A percentile compares a stretch with the other conserved stretches of the same genome.
Conservation (phyloP, 768 basidiomycete genomes). For the Sporobolomyces pararoseus region DNA sequence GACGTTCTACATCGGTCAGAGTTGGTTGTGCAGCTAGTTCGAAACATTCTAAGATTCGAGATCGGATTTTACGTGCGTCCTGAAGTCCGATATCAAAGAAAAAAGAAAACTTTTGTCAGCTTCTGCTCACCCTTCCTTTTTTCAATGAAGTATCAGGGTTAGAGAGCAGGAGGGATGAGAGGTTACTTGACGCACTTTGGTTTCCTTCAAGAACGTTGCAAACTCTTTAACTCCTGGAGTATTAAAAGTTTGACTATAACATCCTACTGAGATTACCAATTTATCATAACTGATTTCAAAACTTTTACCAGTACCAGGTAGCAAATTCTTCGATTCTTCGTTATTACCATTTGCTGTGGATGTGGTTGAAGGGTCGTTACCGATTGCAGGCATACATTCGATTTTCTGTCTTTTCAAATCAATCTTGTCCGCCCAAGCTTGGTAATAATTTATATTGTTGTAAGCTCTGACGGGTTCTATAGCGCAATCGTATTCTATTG, state of each 20-base stretch:
- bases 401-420: constrained; percentile 40
- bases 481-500: constrained; percentile 74
- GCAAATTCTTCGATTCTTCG: constrained; percentile 8
- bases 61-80: constrained; percentile 39
- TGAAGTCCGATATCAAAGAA: constrained; percentile 49
- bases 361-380: not conserved
- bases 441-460: constrained; percentile 34
- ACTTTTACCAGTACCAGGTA: constrained; percentile 41
- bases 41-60: constrained; percentile 57
- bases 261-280: constrained; percentile 74
- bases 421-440: constrained; percentile 49
- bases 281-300: constrained; percentile 72
- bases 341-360: too few relatives aligned
- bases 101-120: not conserved
- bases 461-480: constrained; percentile 65
- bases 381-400: constrained; percentile 33
- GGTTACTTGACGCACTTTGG: constrained; percentile 53
- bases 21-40: constrained; percentile 81
- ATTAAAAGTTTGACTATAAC: constrained; percentile 65
- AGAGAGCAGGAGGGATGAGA: not conserved
- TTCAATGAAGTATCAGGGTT: too few relatives aligned
- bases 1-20: constrained; percentile 67
- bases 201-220: constrained; percentile 75
- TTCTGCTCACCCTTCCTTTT: too few relatives aligned
- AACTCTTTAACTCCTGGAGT: constrained; percentile 63